Base-by-base conservation (phyloP, 331 rosid species). In the Ulmus americana region DNA sequence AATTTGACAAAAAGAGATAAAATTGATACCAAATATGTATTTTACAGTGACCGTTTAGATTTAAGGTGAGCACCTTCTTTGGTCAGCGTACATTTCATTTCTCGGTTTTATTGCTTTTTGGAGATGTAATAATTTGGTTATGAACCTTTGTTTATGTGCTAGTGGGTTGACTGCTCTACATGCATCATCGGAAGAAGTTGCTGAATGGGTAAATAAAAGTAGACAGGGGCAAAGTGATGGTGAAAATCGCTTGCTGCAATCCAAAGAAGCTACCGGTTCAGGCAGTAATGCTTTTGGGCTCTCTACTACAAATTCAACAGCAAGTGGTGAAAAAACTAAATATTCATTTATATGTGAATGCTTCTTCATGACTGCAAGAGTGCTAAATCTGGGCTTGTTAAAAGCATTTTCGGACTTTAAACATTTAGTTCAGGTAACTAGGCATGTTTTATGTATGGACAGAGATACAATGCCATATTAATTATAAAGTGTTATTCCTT, bases 291-390 rank as follows among this genome's bases (percentile, higher is more conserved):
- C 78, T 46, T 67, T 71, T 69, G 85, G 69, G 56, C 61, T 78
- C 59, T 77, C 86, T 43, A 75, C 65, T 11, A 59, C 67, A 71
- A 79, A 74, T 65, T 44, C 80, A 59, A 69, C 77, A 64, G 68
- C 73, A 35, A 76, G 63, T 47, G 70, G 78, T 72, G 91, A 82
- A 74, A 88, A 79, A 75, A 61, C 74, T 46, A 90, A 83, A 68
- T 94, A 82, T 76, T 64, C 95, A 61, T 94, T 94, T 81, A 94
- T 90, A 74, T 90, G 97, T 7, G 99, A 94, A 83, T 94, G 99
- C 82, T 94, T 94, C 91, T 94, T 87, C 82, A 94, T 94, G 96
- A 94, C 97, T 51, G 91, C 91, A 46, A 84, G 99, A 82, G 97
- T 90, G 79, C 96, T 94, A 73, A 83, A 94, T 76, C 71, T 94